phyloP scores from a whole-genome alignment of 306 rosid species.

The Citrullus amarus region DNA sequence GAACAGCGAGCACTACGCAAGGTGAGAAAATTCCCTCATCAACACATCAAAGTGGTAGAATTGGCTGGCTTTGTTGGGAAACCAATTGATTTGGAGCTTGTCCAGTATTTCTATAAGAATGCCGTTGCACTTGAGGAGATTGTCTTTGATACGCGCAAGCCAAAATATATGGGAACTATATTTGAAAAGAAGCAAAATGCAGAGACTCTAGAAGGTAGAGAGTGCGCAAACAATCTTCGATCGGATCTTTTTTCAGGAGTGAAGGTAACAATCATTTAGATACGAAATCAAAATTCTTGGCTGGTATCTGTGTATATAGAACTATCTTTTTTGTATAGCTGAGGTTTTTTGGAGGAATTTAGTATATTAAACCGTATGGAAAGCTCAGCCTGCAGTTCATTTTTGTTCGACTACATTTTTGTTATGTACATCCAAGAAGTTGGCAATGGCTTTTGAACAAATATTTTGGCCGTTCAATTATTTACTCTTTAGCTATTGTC shows the following conservation, averaged over 20 bases:
- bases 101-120: background rate
- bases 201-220: background rate
- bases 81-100: background rate
- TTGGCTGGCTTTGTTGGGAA: constrained; percentile 1
- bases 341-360: background rate
- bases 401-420: background rate
- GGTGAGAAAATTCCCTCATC: background rate
- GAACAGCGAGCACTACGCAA: background rate
- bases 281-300: background rate
- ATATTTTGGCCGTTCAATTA: background rate
- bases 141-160: background rate
- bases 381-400: background rate
- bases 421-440: background rate
- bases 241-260: background rate
- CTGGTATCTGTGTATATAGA: background rate
- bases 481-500: too few species aligned
- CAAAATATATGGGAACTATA: background rate
- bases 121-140: constrained; percentile 5
- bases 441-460: background rate
- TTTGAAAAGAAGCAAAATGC: background rate
- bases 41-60: background rate
- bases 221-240: background rate
- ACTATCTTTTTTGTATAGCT: background rate
- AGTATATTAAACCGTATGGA: background rate
- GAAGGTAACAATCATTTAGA: background rate